Percentiles rank a stretch among this genome's conserved stretches.
phyloP scores from a whole-genome alignment of 139 green algal species.

The Protoeuglena noctilucae region DNA sequence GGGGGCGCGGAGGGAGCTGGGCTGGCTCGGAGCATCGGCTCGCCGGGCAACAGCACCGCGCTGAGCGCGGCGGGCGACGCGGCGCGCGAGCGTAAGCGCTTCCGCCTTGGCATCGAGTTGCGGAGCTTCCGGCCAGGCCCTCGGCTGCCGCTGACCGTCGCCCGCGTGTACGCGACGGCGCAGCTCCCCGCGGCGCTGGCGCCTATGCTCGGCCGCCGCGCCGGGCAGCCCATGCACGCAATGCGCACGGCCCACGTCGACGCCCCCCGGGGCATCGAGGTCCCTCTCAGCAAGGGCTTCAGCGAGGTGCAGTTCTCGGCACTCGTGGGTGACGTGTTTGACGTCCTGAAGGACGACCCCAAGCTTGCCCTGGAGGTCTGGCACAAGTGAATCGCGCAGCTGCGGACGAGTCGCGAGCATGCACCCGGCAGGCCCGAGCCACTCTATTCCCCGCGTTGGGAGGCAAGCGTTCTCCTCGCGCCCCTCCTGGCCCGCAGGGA shows the following conservation, averaged over 20 bases:
- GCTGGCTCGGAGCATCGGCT: too few relatives aligned
- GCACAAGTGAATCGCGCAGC: too few relatives aligned
- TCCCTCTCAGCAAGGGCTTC: constrained; percentile 23
- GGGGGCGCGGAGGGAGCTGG: too few relatives aligned
- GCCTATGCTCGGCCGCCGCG: not conserved
- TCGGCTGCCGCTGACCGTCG: not conserved
- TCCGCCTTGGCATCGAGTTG: not conserved
- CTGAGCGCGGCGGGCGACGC: too few relatives aligned
- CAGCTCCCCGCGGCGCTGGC: not conserved
- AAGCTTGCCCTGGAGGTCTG: constrained; percentile 17
- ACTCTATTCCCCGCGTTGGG: too few relatives aligned
- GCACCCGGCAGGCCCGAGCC: too few relatives aligned
- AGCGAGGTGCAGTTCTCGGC: constrained; percentile 7
- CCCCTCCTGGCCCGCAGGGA: too few relatives aligned
- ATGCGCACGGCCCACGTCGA: constrained; percentile 17
- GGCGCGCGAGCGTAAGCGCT: too few relatives aligned
- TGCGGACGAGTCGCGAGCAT: too few relatives aligned
- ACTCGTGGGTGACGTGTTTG: not conserved
- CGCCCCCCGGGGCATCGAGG: constrained; percentile 25
- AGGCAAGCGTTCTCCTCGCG: too few relatives aligned
- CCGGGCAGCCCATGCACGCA: not conserved
- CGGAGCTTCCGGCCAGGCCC: not conserved
- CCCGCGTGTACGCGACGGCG: not conserved
- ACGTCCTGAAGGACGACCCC: constrained; percentile 3
- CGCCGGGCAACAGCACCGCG: too few relatives aligned